phyloP scores from a whole-genome alignment of 1,284 basidiomycete genomes.

The Ustilago crameri region DNA sequence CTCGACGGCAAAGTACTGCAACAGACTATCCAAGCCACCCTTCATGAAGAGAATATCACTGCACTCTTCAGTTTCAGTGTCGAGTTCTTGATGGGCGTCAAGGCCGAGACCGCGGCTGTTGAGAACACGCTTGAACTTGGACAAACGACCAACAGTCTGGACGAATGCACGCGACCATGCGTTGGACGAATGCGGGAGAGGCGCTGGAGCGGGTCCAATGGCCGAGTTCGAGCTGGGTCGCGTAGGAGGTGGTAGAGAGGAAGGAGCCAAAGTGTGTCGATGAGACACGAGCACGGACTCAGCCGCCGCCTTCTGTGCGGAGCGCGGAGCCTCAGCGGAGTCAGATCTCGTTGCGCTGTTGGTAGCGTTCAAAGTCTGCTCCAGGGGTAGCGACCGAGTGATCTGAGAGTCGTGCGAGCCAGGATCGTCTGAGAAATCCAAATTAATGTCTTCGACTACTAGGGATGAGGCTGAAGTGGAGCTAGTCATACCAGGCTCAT shows the following conservation, averaged over 20 bases:
- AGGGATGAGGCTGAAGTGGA: slow-evolving; percentile 15
- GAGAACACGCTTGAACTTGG: slow-evolving; percentile 81
- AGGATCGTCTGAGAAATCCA: slow-evolving; percentile 37
- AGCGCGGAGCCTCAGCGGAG: slow-evolving; percentile 14
- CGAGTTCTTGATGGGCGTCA: slow-evolving; percentile 35
- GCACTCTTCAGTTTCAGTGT: slow-evolving; percentile 69
- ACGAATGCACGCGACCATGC: slow-evolving; percentile 80
- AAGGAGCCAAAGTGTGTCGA: slow-evolving; percentile 27
- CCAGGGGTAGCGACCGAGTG: slow-evolving; percentile 9
- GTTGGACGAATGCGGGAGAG: slow-evolving; percentile 66
- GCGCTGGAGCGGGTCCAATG: slow-evolving; percentile 19
- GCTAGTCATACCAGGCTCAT: slow-evolving; percentile 10
- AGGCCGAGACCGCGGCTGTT: slow-evolving; percentile 27
- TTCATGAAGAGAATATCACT: slow-evolving; percentile 56
- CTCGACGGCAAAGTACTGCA: slow-evolving; percentile 49
- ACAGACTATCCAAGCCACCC: slow-evolving; percentile 54
- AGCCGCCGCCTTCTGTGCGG: slow-evolving; percentile 39
- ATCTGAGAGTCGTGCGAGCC: slow-evolving; percentile 19
- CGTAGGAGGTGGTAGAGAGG: not conserved
- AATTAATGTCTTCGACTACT: slow-evolving; percentile 32
- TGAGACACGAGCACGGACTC: slow-evolving; percentile 44
- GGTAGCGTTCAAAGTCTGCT: slow-evolving; percentile 9
- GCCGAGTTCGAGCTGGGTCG: not conserved
- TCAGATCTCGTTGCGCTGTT: slow-evolving; percentile 7
- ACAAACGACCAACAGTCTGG: slow-evolving; percentile 81